phyloP scores from a whole-genome alignment of 805 yeast genomes.

The Yarrowia sp. region DNA sequence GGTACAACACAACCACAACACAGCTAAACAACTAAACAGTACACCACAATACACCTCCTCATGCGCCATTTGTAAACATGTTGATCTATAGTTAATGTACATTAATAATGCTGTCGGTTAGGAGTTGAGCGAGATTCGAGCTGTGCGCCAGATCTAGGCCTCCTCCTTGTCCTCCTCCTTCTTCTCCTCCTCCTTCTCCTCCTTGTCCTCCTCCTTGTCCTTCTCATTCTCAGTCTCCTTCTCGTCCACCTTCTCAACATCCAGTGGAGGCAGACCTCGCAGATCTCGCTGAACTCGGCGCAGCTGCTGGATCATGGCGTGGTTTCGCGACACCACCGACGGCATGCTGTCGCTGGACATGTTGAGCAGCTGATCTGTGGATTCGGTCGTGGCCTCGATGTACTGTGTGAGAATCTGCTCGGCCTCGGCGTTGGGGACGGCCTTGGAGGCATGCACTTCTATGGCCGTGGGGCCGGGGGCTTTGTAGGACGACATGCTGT shows the following conservation, averaged over 20 bases:
- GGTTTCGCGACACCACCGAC: constrained; percentile 27
- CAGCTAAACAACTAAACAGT: no score
- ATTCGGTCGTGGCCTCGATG: constrained; percentile 36
- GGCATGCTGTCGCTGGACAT: constrained; percentile 1
- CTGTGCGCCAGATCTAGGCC: no score
- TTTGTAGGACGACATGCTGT: constrained; percentile 14
- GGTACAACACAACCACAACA: no score
- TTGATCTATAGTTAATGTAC: constrained; percentile 18
- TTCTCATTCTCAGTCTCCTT: not conserved
- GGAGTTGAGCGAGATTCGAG: no score
- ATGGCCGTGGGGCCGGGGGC: constrained; percentile 31
- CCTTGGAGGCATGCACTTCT: constrained; percentile 23
- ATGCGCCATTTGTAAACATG: not conserved
- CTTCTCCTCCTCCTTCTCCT: not conserved
- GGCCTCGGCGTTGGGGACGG: constrained; percentile 45
- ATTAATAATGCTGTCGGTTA: constrained; percentile 19
- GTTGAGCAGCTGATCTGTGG: constrained; percentile 70
- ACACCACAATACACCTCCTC: no score
- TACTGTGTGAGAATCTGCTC: constrained; percentile 48
- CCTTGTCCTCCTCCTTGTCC: not conserved
- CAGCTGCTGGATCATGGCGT: constrained; percentile 57
- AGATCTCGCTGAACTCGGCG: constrained; percentile 73
- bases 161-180: not conserved
- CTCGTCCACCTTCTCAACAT: not conserved
- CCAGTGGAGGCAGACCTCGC: constrained; percentile 70